These are phyloP conservation scores for Chalciporus pseudorubinellus DNA, from an alignment of 768 basidiomycete species.

Conservation along the genomic window DNA sequence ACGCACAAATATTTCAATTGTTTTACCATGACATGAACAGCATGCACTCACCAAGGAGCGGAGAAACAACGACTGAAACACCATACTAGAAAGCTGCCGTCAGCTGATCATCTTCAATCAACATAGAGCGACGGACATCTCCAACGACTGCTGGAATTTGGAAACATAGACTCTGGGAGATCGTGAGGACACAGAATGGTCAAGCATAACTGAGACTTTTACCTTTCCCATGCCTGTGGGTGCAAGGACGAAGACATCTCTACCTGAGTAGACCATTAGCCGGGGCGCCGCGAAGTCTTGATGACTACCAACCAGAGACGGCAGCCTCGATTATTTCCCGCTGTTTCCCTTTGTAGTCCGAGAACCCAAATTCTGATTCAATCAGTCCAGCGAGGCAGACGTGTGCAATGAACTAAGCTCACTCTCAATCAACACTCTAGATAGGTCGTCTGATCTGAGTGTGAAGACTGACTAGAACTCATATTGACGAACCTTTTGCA, in stretches of 20 bases:
- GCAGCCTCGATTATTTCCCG: constrained; percentile 73
- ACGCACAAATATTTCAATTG: constrained; percentile 1
- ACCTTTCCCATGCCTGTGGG: constrained; percentile 93
- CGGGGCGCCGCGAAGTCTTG: neutral
- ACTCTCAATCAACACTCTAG: constrained; percentile 28
- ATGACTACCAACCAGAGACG: constrained; percentile 45
- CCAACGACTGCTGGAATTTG: constrained; percentile 76
- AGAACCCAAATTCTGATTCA: constrained; percentile 65
- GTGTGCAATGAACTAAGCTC: neutral
- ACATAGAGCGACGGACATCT: constrained; percentile 37
- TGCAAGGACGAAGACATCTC: constrained; percentile 75
- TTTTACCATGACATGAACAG: neutral
- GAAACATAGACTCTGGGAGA: constrained; percentile 74
- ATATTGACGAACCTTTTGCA: constrained; percentile 16
- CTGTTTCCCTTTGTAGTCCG: constrained; percentile 73
- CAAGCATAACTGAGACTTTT: neutral
- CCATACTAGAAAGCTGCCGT: constrained; percentile 46
- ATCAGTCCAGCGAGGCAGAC: neutral
- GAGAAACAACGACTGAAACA: constrained; percentile 73
- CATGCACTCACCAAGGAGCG: constrained; percentile 57
- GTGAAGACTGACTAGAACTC: neutral
- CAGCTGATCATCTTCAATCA: neutral
- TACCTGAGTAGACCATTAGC: constrained; percentile 39
- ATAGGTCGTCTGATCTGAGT: neutral
- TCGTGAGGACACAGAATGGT: neutral